Base-by-base conservation (phyloP, 441 rosid genomes). In the Pelargonium fulgidum region DNA sequence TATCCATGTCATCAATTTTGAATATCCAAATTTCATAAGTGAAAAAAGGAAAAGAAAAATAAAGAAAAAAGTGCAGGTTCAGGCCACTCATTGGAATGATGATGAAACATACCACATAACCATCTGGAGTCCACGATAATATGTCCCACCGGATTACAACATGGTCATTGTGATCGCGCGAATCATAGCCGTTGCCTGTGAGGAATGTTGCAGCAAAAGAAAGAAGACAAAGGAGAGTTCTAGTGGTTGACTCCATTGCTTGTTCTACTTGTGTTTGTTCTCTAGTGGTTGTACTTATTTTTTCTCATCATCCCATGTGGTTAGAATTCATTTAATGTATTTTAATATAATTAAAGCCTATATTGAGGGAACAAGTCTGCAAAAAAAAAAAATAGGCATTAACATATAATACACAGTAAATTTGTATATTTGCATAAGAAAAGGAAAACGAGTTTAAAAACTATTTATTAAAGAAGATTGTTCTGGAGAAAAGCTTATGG, bases 211-310 rank as follows among this genome's bases (percentile, higher is more conserved):
- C 8, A 10, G 14, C 22, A 24, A 61, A 61, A 22, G 16, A 61
- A 10, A 56, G 62, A 56, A 56, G 16, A 24, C 62, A 56, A 24
- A 3, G 29, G 41, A 61, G 29, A 56, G 26, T 56, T 56, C 24
- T 61, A 61, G 64, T 61, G 39, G 41, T 61, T 61, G 41, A 58
- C 33, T 19, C 62, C 62, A 56, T 56, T 58, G 62, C n/a, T 58
- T 58, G 62, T 11, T 58, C 62, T 58, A 58, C 62, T 58, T 20
- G 13, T 58, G 26, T 56, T 3, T 10, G 62, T 56, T 17, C 20
- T 56, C 62, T 56, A 56, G 62, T 58, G 10, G 13, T 20, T 58
- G 33, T 8, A 58, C 10, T 58, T n/a, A 20, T 19, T 20, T 19
- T 8, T 58, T 58, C 20, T 58, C 62, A 20, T 58, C 62, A 58